Evolutionary conservation across 148 eudicot genomes (phyloP).

Genomic region (Vaccinium macrocarpon): DNA sequence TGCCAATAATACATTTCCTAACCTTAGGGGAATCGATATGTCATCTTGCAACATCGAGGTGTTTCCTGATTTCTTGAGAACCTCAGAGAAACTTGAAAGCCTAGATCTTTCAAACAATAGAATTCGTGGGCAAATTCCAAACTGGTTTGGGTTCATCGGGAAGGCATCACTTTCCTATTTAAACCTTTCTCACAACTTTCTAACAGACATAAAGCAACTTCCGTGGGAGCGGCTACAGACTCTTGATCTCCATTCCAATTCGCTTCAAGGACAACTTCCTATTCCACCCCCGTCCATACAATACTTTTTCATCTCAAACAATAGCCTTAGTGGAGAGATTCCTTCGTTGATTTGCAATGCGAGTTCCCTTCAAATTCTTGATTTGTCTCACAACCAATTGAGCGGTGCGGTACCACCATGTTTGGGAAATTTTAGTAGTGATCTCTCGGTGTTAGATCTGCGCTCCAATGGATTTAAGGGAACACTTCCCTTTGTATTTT

Average conservation of each 20-base stretch:
- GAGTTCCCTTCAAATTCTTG: slow-evolving; percentile 22
- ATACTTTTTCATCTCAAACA: not conserved
- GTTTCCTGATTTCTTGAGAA: slow-evolving; percentile 18
- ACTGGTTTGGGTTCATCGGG: not conserved
- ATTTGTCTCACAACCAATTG: slow-evolving; percentile 25
- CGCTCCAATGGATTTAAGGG: slow-evolving; percentile 18
- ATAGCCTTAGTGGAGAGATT: slow-evolving; percentile 28
- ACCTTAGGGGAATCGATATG: not conserved
- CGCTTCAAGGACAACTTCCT: slow-evolving; percentile 6
- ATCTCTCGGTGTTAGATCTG: slow-evolving; percentile 17
- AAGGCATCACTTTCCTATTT: not conserved
- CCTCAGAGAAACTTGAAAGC: fast-evolving
- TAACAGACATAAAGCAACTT: slow-evolving; percentile 10
- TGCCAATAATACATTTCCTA: not conserved
- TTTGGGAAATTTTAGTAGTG: slow-evolving; percentile 9
- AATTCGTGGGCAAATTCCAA: slow-evolving; percentile 1
- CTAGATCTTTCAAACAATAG: not conserved
- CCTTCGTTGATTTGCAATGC: slow-evolving; percentile 28
- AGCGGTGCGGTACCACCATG: slow-evolving; percentile 22
- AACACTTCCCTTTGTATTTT: slow-evolving; percentile 2
- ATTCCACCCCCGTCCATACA: not conserved
- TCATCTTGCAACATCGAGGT: slow-evolving; percentile 24
- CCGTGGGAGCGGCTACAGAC: not conserved
- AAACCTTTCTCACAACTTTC: slow-evolving; percentile 29
- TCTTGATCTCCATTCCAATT: slow-evolving; percentile 4